Evolutionary conservation across 2,329 filamentous ascomycete genomes (phyloP), one percentile per base, ranked within the genome.

Genomic region (Herpotrichia juniperi): DNA sequence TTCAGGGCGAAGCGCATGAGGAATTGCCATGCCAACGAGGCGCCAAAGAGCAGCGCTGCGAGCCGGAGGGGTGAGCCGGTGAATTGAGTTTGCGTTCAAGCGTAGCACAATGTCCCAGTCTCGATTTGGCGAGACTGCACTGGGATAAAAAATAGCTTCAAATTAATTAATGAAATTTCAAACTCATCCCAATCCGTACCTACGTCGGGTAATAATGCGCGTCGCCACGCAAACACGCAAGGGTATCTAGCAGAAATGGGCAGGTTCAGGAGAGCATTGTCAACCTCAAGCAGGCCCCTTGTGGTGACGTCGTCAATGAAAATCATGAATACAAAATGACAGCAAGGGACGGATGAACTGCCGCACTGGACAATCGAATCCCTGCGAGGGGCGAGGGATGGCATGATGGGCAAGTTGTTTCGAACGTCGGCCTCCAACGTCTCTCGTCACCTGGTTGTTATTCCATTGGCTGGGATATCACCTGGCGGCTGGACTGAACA

Each of bases 161-260:
- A n/a, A n/a, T n/a, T n/a, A n/a, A n/a, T n/a, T n/a, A n/a, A n/a
- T n/a, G n/a, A n/a, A n/a, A n/a, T n/a, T n/a, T n/a, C n/a, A n/a
- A n/a, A n/a, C n/a, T n/a, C n/a, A n/a, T n/a, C n/a, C n/a, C 51
- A 57, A 57, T 57, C 44, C 51, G 51, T 57, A 57, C 51, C 51
- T 54, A 54, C 51, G 47, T 57, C 35, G 54, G 50, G 48, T 53
- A 53, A 54, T 19, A 42, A 11, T 44, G 42, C 30, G 14, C 10
- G n/a, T 34, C 14, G 31, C 31, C 43, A 46, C 21, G 22, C 25
- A 44, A 14, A 24, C 11, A 10, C 4, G 21, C 42, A 44, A 30
- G 42, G 42, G 28, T 34, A n/a, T 19, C 4, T 24, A 12, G 30
- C 24, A 47, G 25, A 47, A 47, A 31, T 47, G n/a, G 25, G 45